These are phyloP conservation scores for Colletotrichum cuscutae DNA, from an alignment of 2,329 filamentous ascomycete genomes.

Conservation along the genomic window DNA sequence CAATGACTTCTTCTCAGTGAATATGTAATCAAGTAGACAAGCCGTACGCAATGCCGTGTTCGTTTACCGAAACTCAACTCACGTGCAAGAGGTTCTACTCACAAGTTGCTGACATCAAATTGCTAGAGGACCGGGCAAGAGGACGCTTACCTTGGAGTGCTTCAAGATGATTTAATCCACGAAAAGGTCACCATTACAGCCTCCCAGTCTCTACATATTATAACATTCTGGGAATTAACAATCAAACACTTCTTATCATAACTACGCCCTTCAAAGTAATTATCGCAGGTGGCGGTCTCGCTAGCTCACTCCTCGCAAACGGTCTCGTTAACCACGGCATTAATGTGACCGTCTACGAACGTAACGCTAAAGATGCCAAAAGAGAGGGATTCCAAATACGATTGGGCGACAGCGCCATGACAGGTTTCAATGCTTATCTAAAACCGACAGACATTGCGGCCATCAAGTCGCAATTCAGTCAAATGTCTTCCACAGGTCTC, in stretches of 20 bases:
- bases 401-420: neutral
- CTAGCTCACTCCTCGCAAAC: constrained; percentile 5
- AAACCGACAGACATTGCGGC: neutral
- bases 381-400: constrained; percentile 15
- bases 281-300: neutral
- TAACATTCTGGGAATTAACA: too few species aligned
- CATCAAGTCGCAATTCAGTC: neutral
- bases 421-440: neutral
- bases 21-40: too few species aligned
- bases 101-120: too few species aligned
- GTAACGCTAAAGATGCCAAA: neutral
- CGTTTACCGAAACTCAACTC: too few species aligned
- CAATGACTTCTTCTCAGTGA: too few species aligned
- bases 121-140: too few species aligned
- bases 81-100: too few species aligned
- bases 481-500: neutral
- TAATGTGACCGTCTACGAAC: neutral
- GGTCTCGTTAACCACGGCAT: constrained; percentile 1
- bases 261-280: neutral
- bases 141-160: too few species aligned
- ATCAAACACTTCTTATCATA: neutral
- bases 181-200: too few species aligned
- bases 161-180: too few species aligned
- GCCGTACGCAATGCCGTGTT: too few species aligned
- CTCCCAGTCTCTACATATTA: too few species aligned